Conservation (phyloP, 2,329 filamentous ascomycete species). For the Colletotrichum camelliae region DNA sequence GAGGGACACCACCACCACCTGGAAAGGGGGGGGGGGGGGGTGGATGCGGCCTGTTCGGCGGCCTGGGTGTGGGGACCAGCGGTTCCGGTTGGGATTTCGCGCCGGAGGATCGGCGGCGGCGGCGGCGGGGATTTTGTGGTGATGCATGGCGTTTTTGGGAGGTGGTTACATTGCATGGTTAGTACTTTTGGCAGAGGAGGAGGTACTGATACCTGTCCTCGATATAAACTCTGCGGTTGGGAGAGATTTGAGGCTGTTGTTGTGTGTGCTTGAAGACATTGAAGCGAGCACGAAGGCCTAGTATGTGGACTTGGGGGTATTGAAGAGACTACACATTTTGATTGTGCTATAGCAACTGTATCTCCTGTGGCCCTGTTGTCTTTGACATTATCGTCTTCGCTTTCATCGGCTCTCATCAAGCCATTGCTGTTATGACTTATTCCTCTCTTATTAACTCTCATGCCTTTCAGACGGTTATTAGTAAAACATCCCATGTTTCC, state of each 20-base stretch:
- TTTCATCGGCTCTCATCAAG: background rate
- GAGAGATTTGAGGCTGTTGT: background rate
- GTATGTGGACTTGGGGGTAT: no score
- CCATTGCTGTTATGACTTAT: no score
- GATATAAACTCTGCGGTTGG: background rate
- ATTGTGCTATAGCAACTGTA: background rate
- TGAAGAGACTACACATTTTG: background rate
- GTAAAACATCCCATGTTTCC: no score
- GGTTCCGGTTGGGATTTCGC: background rate
- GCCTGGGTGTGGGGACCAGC: slow-evolving; percentile 5
- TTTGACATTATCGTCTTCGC: rapidly evolving
- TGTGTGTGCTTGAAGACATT: background rate
- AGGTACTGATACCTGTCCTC: background rate
- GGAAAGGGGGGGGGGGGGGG: background rate
- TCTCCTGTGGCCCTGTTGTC: no score
- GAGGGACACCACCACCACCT: background rate
- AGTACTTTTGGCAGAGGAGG: background rate
- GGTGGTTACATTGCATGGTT: background rate
- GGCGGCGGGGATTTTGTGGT: background rate
- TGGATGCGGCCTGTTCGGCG: slow-evolving; percentile 8
- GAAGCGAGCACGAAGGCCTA: rapidly evolving
- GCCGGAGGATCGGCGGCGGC: background rate
- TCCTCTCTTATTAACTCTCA: no score
- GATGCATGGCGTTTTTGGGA: background rate
- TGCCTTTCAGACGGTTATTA: no score